phyloP scores from a whole-genome alignment of 2,329 filamentous ascomycete species.

The Canariomyces notabilis region DNA sequence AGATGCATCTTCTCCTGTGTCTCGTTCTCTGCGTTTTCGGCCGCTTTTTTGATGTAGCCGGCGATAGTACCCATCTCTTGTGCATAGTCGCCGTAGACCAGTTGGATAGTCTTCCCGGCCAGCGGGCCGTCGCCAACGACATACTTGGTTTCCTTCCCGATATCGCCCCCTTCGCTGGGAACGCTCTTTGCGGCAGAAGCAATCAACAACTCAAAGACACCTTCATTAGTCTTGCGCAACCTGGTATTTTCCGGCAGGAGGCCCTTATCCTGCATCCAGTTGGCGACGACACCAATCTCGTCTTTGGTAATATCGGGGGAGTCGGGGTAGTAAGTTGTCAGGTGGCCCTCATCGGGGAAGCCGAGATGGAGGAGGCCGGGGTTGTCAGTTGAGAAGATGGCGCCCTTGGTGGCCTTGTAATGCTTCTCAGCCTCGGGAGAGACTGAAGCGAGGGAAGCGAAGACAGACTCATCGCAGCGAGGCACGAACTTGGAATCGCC shows the following conservation, averaged over 20 bases:
- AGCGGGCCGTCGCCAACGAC: conserved; percentile 54
- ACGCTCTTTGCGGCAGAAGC: conserved; percentile 60
- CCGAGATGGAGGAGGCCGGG: conserved; percentile 68
- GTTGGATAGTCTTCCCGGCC: conserved; percentile 61
- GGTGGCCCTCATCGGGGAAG: conserved; percentile 67
- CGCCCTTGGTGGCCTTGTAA: conserved; percentile 64
- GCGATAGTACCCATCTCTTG: conserved; percentile 67
- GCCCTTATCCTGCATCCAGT: conserved; percentile 66
- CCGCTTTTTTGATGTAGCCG: conserved; percentile 62
- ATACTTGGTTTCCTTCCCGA: conserved; percentile 61
- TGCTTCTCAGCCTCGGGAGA: conserved; percentile 56
- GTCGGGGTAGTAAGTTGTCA: conserved; percentile 79
- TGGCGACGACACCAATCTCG: conserved; percentile 68
- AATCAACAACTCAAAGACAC: conserved; percentile 67
- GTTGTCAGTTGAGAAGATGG: conserved; percentile 64
- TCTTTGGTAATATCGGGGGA: conserved; percentile 67
- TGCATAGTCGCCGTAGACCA: conserved; percentile 71
- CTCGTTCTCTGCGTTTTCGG: conserved; percentile 65
- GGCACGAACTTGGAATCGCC: conserved; percentile 82
- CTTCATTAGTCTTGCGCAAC: conserved; percentile 59
- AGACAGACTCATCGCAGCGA: conserved; percentile 57
- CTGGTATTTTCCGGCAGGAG: conserved; percentile 73
- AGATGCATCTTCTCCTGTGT: conserved; percentile 68
- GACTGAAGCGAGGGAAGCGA: conserved; percentile 59
- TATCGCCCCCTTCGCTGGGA: conserved; percentile 61